Conservation (phyloP, 2,329 filamentous ascomycete species). For the Sordariomycetes sp. region DNA sequence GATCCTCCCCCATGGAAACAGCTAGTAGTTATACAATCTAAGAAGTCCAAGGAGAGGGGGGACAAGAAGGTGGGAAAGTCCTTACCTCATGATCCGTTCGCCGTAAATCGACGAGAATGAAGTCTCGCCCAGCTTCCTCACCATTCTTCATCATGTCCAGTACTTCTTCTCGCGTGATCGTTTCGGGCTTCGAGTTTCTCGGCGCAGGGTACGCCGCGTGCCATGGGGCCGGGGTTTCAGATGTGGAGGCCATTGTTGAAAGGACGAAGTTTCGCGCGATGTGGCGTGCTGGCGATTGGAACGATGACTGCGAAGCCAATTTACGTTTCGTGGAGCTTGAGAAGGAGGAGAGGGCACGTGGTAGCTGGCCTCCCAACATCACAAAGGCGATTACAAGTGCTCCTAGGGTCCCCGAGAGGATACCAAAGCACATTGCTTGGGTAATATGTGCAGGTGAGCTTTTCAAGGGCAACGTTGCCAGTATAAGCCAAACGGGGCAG, state of each 20-base stretch:
- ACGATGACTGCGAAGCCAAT: too few relatives aligned
- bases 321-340: too few relatives aligned
- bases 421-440: too few relatives aligned
- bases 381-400: too few relatives aligned
- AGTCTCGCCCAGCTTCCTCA: conserved; percentile 16
- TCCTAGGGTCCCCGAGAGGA: too few relatives aligned
- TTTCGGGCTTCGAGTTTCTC: conserved; percentile 12
- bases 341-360: too few relatives aligned
- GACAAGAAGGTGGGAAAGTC: background rate
- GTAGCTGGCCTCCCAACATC: too few relatives aligned
- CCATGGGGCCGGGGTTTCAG: conserved; percentile 18
- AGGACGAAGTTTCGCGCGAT: background rate
- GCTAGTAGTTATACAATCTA: background rate
- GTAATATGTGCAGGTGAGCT: too few relatives aligned
- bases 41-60: background rate
- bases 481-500: too few relatives aligned
- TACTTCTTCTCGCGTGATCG: conserved; percentile 20
- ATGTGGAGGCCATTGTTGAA: background rate
- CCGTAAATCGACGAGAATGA: conserved; percentile 33
- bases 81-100: conserved; percentile 31
- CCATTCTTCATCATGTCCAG: conserved; percentile 19
- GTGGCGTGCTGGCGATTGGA: too few relatives aligned
- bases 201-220: conserved; percentile 26
- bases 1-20: too few relatives aligned
- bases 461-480: too few relatives aligned